A percentile compares a stretch with the other conserved stretches of the same genome.
These are phyloP conservation scores for Uronychia setigera DNA, from an alignment of 73 alveolate genomes.

Conservation along the genomic window DNA sequence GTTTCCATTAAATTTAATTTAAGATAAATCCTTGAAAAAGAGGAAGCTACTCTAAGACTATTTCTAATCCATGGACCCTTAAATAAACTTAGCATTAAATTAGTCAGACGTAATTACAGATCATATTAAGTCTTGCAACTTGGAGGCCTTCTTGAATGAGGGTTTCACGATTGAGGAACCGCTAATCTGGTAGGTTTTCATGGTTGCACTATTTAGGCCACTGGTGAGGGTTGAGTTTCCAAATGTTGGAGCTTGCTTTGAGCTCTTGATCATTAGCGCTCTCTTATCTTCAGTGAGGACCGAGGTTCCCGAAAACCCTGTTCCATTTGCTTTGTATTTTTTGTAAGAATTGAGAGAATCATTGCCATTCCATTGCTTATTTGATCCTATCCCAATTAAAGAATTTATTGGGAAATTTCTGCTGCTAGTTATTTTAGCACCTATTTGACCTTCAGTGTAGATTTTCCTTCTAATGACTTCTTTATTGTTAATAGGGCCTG, in stretches of 20 bases:
- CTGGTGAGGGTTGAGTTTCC: background rate
- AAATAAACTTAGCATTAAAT: background rate
- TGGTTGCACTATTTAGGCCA: background rate
- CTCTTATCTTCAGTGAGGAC: background rate
- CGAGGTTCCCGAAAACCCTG: background rate
- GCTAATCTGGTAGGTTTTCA: background rate
- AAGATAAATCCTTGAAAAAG: background rate
- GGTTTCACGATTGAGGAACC: background rate
- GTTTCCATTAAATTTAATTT: background rate
- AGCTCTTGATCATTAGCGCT: background rate
- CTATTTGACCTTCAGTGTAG: background rate
- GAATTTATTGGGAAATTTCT: background rate
- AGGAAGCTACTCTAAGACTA: background rate
- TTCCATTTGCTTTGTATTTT: background rate
- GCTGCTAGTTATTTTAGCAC: background rate
- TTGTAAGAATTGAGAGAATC: background rate
- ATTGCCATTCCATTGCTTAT: background rate
- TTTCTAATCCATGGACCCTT: background rate
- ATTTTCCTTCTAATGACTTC: background rate
- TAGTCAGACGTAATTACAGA: too few relatives aligned
- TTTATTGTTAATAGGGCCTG: background rate
- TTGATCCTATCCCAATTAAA: background rate
- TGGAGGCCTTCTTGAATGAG: background rate
- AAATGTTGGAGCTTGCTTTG: background rate
- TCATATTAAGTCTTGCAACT: background rate